Evolutionary conservation across 1,284 basidiomycete genomes (phyloP).

Genomic region (Papiliotrema nemorosa): DNA sequence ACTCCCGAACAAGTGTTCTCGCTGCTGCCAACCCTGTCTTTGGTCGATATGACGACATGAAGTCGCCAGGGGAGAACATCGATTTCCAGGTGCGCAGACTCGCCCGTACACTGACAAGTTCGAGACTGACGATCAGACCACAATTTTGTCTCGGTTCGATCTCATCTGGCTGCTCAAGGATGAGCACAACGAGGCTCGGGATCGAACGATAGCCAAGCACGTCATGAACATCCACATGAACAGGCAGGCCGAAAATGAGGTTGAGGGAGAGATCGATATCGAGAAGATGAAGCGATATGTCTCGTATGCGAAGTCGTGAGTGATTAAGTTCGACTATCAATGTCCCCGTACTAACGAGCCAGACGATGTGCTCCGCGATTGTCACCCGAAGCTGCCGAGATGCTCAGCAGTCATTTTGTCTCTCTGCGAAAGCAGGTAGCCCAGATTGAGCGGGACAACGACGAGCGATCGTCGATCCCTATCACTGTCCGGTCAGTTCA

Average conservation of each 20-base stretch:
- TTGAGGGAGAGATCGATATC: slow-evolving; percentile 88
- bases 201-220: slow-evolving; percentile 93
- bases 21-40: slow-evolving; percentile 97
- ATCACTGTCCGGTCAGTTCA: slow-evolving; percentile 69
- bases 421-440: slow-evolving; percentile 90
- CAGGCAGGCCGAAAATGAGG: slow-evolving; percentile 64
- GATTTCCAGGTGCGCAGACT: slow-evolving; percentile 25
- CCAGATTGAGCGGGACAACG: slow-evolving; percentile 93
- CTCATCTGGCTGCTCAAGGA: slow-evolving; percentile 99
- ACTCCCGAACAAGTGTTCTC: slow-evolving; percentile 91
- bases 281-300: slow-evolving; percentile 99
- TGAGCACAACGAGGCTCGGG: slow-evolving; percentile 92
- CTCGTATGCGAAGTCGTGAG: slow-evolving; percentile 88
- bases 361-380: slow-evolving; percentile 95
- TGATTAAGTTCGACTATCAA: slow-evolving; percentile 2
- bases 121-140: slow-evolving; percentile 67
- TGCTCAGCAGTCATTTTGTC: slow-evolving; percentile 96
- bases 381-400: slow-evolving; percentile 89
- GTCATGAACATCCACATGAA: slow-evolving; percentile 99
- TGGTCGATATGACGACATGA: slow-evolving; percentile 80
- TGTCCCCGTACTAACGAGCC: background rate
- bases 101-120: background rate
- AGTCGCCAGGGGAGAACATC: slow-evolving; percentile 75
- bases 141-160: slow-evolving; percentile 96
- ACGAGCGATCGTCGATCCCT: slow-evolving; percentile 95